Conservation (phyloP, 805 yeast genomes). For the Isabelozyma gotoi region DNA sequence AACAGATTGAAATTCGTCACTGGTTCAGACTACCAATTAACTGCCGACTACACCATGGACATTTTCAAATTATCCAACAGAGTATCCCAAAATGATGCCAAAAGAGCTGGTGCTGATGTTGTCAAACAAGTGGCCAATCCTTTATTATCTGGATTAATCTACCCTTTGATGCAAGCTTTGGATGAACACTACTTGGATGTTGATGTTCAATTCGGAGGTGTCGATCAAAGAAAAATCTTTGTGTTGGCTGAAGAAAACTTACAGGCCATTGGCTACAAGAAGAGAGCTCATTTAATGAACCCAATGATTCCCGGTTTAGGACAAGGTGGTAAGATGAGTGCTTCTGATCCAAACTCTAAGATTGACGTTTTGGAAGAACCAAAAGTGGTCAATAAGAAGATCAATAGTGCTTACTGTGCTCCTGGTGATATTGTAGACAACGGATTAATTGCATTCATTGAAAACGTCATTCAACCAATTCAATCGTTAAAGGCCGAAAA, state of each 20-base stretch:
- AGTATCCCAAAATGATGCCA: slow-evolving; percentile 93
- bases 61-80: slow-evolving; percentile 79
- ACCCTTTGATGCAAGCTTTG: slow-evolving; percentile 98
- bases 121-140: slow-evolving; percentile 97
- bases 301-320: slow-evolving; percentile 97
- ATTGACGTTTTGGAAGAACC: slow-evolving; percentile 92
- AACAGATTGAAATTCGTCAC: slow-evolving; percentile 80
- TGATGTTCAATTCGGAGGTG: slow-evolving; percentile 98
- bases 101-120: slow-evolving; percentile 99
- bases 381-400: slow-evolving; percentile 83
- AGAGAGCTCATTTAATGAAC: slow-evolving; percentile 98
- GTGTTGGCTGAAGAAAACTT: slow-evolving; percentile 95
- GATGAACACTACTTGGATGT: slow-evolving; percentile 88
- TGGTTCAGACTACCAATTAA: slow-evolving; percentile 88
- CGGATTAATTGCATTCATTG: slow-evolving; percentile 83
- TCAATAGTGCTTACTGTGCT: slow-evolving; percentile 89
- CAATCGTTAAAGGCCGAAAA: slow-evolving; percentile 68
- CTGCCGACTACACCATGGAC: slow-evolving; percentile 81
- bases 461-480: slow-evolving; percentile 83
- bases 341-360: slow-evolving; percentile 97
- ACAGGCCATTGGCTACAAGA: slow-evolving; percentile 84
- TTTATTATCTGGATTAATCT: slow-evolving; percentile 85
- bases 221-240: slow-evolving; percentile 96
- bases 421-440: slow-evolving; percentile 90
- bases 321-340: slow-evolving; percentile 98